Evolutionary conservation across 2,329 filamentous ascomycete genomes (phyloP).

Genomic region (Penicillium sp.): DNA sequence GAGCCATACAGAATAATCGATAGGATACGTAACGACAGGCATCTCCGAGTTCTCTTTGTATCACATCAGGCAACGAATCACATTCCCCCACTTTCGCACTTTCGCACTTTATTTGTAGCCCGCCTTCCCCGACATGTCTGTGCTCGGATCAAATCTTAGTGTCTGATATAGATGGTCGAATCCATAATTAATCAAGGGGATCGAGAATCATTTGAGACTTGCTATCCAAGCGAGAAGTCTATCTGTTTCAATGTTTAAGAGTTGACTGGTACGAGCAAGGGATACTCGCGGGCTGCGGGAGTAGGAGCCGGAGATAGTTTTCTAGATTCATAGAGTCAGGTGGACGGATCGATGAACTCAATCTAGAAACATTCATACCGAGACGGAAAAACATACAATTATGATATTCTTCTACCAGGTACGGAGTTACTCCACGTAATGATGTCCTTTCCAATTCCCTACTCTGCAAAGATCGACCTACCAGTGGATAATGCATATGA

Average conservation of each 20-base stretch:
- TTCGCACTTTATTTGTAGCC: slow-evolving; percentile 10
- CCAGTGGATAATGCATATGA: slow-evolving; percentile 2
- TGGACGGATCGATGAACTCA: slow-evolving; percentile 13
- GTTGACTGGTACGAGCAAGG: slow-evolving; percentile 16
- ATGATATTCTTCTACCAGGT: background rate
- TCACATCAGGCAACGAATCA: slow-evolving; percentile 13
- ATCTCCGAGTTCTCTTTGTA: slow-evolving; percentile 5
- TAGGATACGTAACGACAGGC: background rate
- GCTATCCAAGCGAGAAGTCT: slow-evolving; percentile 1
- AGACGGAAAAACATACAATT: background rate
- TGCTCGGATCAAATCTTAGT: slow-evolving; percentile 6
- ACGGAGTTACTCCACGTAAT: background rate
- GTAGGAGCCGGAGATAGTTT: slow-evolving; percentile 12
- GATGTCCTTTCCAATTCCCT: slow-evolving; percentile 1
- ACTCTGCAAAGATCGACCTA: slow-evolving; percentile 2
- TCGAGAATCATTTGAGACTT: background rate
- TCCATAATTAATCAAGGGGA: background rate
- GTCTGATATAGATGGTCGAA: background rate
- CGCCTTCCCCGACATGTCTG: slow-evolving; percentile 9
- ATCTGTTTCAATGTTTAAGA: background rate
- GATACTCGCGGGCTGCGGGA: slow-evolving; percentile 13
- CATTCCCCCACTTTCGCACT: slow-evolving; percentile 8
- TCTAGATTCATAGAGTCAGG: slow-evolving; percentile 15
- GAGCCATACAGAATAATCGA: background rate
- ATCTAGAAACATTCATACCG: slow-evolving; percentile 11